Conservation (phyloP, 768 basidiomycete species). For the Boletus sp. region DNA sequence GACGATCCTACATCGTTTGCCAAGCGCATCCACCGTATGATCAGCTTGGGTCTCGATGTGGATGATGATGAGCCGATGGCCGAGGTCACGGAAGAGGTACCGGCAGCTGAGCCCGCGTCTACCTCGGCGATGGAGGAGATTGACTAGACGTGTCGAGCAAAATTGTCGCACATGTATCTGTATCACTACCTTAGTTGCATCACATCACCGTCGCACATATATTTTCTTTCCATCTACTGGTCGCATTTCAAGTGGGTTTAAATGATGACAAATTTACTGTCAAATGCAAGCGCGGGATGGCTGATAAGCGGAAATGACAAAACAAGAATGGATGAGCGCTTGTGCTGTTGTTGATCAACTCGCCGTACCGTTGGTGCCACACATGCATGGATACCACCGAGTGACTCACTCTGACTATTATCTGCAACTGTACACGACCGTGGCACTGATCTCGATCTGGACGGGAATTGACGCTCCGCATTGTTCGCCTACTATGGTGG, state of each 20-base stretch:
- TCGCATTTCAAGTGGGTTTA: conserved; percentile 29
- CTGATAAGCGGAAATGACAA: too few relatives aligned
- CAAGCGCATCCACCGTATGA: conserved; percentile 97
- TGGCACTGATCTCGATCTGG: conserved; percentile 1
- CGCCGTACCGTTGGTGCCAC: too few relatives aligned
- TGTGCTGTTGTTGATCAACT: neutral
- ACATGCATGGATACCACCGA: neutral
- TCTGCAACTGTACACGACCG: neutral
- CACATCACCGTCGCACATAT: conserved; percentile 24
- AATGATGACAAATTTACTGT: neutral
- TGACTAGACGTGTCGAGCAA: conserved; percentile 48
- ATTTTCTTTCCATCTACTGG: conserved; percentile 18
- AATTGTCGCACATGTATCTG: conserved; percentile 21
- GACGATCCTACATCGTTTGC: conserved; percentile 95
- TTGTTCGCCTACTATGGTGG: conserved; percentile 19
- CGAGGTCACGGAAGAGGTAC: conserved; percentile 41
- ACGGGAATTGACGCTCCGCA: conserved; percentile 18
- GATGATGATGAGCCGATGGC: conserved; percentile 60
- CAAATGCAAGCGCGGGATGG: too few relatives aligned
- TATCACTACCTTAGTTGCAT: conserved; percentile 27
- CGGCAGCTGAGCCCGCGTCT: conserved; percentile 59
- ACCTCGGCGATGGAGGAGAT: conserved; percentile 98
- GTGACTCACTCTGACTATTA: conserved; percentile 4
- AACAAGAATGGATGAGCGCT: neutral
- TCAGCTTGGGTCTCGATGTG: conserved; percentile 85